Conservation (phyloP, 177 flowering plant genomes). For the Vitis hybrid region DNA sequence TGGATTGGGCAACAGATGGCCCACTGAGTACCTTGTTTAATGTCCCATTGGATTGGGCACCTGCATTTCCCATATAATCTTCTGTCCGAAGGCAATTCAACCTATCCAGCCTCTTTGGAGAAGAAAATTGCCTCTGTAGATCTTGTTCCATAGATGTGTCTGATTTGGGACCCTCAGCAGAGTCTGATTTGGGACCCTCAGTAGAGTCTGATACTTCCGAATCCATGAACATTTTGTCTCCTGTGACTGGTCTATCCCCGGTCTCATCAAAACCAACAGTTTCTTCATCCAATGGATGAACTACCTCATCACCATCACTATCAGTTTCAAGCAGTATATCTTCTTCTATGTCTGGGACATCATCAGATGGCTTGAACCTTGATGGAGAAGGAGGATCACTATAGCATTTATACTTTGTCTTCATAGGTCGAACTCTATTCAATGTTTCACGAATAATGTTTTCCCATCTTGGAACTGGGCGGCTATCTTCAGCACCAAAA, state of each 20-base stretch:
- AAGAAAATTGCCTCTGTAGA: slow-evolving; percentile 46
- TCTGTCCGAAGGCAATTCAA: slow-evolving; percentile 41
- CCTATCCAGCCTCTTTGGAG: slow-evolving; percentile 53
- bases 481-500: slow-evolving; percentile 85
- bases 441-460: slow-evolving; percentile 72
- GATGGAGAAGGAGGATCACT: slow-evolving; percentile 97
- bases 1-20: slow-evolving; percentile 15
- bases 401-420: slow-evolving; percentile 53
- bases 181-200: slow-evolving; percentile 23
- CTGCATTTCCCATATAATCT: slow-evolving; percentile 20
- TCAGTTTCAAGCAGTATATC: slow-evolving; percentile 58
- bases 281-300: slow-evolving; percentile 64
- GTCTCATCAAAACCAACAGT: slow-evolving; percentile 28
- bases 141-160: slow-evolving; percentile 22
- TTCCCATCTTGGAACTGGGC: slow-evolving; percentile 87
- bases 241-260: slow-evolving; percentile 16
- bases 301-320: slow-evolving; percentile 72
- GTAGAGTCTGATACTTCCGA: slow-evolving; percentile 19
- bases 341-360: slow-evolving; percentile 63
- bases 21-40: slow-evolving; percentile 59
- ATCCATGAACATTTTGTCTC: slow-evolving; percentile 12
- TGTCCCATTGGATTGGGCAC: slow-evolving; percentile 16
- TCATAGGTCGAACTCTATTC: slow-evolving; percentile 45
- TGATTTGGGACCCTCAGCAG: slow-evolving; percentile 17
- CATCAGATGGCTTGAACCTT: slow-evolving; percentile 76